Base-by-base conservation (phyloP, 202 grass and related monocot genomes). In the Panicum virgatum region DNA sequence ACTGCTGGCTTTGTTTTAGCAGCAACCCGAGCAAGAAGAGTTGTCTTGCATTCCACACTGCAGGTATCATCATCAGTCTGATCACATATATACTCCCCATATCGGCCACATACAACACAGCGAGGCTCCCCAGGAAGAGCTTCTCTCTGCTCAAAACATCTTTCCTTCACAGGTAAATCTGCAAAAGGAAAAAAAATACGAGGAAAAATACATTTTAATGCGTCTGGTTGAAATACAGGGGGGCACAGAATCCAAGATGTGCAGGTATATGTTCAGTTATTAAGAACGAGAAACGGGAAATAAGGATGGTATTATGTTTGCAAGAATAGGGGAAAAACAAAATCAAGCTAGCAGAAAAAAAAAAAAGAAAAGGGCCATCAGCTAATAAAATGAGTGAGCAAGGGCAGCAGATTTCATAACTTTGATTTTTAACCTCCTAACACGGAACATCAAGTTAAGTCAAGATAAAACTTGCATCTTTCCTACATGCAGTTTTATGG, bases 71-170 rank as follows among this genome's bases (percentile, higher is more conserved):
- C 80, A 47, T 99, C 89, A 53, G 89, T 93, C 75, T 90, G 77
- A 67, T 96, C 91, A 71, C 89, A 99, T 85, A 96, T 94, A 81
- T 98, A 96, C 69, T 98, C 92, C 22, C 96, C 96, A 77, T 92
- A 98, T 80, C 85, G 50, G 62, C 84, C 92, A 78, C 90, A 98
- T 64, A 96, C 82, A 63, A 63, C 80, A 80, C 96, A 96, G 48
- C 73, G 59, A 85, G 89, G 96, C 74, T 98, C 92, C 84, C 85
- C 90, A 38, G 79, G 82, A 80, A 93, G 87, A 68, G 90, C 92
- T 90, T 95, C 92, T 72, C 96, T 91, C 87, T 96, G 96, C 50
- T 96, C 78, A 88, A 83, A 77, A 59, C 93, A 87, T 88, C 80
- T 91, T 82, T 81, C 75, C 44, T 83, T 86, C 9, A 83, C 62